Base-by-base conservation (phyloP, 106 monocot genomes). In the Phalaenopsis aphrodite region DNA sequence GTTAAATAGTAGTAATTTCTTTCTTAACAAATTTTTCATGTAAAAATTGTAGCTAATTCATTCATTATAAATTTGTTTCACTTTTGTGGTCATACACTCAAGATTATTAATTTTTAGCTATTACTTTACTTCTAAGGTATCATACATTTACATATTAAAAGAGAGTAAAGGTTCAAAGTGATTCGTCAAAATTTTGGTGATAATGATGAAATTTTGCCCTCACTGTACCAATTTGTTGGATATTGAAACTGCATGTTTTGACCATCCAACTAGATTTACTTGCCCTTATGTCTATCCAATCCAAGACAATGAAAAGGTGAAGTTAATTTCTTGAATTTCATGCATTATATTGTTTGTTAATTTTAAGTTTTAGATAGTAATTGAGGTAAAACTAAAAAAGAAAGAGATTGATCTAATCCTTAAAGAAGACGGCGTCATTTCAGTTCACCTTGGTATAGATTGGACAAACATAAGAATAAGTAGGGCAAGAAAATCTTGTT, bases 191-290 rank as follows among this genome's bases (percentile, higher is more conserved):
- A 49, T 30, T 56, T 78, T 38, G 18, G 17, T 58, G 55, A 2
- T 56, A 77, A 36, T 82, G 30, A 30, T 30, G 82, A 66, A 77
- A 30, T 82, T 82, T 37, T 82, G 82, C 46, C 82, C 82, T 38
- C 37, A 42, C 3, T 82, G 82, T 77, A 64, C 75, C 64, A 39
- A 38, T 30, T 48, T 82, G 18, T 82, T 82, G 76, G 76, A 76
- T 24, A 41, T 82, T 49, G 82, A 82, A 76, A 45, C 82, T 47
- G 65, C 61, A 49, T 48, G 21, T 46, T 46, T 76, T 82, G 19
- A 36, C 36, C 64, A 37, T 37, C 76, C 76, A 77, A 45, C 58
- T 37, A 75, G 82, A 76, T 77, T 82, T 37, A 66, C 9, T 48
- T 82, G 82, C 65, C 82, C 30, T 30, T 30, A 30, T 30, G 30